A percentile compares a stretch with the other conserved stretches of the same genome.
Conservation (phyloP, 306 rosid species). For the Sophora flavescens region DNA sequence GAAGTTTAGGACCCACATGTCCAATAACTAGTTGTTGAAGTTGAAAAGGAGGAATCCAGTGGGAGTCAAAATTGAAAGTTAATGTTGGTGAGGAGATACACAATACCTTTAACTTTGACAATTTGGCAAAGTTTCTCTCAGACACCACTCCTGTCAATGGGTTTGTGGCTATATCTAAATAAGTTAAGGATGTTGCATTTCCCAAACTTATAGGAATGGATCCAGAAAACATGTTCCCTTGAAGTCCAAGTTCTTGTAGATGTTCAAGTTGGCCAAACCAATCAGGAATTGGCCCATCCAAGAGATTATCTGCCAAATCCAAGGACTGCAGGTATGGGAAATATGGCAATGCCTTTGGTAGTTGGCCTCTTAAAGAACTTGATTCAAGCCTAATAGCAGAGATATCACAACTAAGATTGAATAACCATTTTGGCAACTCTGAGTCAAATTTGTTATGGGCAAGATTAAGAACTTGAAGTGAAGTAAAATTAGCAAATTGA, state of each 20-base stretch:
- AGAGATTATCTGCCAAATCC: not conserved
- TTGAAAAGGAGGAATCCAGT: not conserved
- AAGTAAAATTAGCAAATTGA: conserved; percentile 33
- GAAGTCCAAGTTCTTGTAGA: not conserved
- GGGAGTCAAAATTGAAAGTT: not conserved
- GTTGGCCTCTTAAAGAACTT: not conserved
- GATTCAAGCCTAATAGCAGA: not conserved
- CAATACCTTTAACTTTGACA: not conserved
- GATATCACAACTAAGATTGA: conserved; percentile 2
- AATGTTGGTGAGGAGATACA: not conserved
- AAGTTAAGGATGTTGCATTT: not conserved
- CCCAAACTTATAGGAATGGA: not conserved
- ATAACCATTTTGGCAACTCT: conserved; percentile 37
- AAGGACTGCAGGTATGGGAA: not conserved
- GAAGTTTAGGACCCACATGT: not conserved
- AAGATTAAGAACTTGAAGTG: conserved; percentile 42
- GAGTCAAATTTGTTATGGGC: not conserved
- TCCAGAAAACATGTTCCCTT: not conserved
- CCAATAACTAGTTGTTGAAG: not conserved
- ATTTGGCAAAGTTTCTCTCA: not conserved
- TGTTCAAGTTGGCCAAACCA: not conserved
- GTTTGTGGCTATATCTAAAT: not conserved
- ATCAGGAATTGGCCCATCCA: not conserved
- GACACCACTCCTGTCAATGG: not conserved
- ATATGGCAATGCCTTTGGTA: not conserved